phyloP scores from a whole-genome alignment of 306 rosid genomes.

The Neltuma alba region DNA sequence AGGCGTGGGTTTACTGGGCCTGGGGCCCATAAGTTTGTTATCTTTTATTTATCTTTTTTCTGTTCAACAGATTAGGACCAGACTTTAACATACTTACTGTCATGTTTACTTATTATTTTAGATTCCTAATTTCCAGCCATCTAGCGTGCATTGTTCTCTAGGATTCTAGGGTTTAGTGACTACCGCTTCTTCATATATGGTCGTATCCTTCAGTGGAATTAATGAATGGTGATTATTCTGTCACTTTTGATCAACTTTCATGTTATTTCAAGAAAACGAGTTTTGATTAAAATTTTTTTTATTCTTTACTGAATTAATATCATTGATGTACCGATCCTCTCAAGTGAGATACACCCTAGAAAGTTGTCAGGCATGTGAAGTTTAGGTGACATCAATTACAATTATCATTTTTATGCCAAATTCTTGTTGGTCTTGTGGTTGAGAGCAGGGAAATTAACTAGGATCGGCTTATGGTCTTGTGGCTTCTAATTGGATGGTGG shows the following conservation, averaged over 20 bases:
- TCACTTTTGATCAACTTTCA: background rate
- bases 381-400: conserved; percentile 12
- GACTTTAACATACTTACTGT: background rate
- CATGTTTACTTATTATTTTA: background rate
- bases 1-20: background rate
- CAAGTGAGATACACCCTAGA: conserved; percentile 41
- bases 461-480: background rate
- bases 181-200: background rate
- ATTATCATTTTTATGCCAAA: conserved; percentile 13
- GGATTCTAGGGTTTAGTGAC: background rate
- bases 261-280: conserved; percentile 15
- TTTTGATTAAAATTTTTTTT: conserved; percentile 14
- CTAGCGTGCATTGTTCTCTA: background rate
- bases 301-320: conserved; percentile 16
- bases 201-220: background rate
- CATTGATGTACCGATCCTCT: conserved; percentile 17
- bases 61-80: background rate
- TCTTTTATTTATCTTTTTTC: background rate
- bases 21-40: background rate
- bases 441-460: conserved; percentile 14
- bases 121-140: background rate
- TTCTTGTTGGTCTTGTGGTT: conserved; percentile 24
- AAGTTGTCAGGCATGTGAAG: conserved; percentile 54
- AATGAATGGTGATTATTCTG: too few species aligned
- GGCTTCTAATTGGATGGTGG: conserved; percentile 26